phyloP scores from a whole-genome alignment of 345 rosid species.

The Citrus sinensis region DNA sequence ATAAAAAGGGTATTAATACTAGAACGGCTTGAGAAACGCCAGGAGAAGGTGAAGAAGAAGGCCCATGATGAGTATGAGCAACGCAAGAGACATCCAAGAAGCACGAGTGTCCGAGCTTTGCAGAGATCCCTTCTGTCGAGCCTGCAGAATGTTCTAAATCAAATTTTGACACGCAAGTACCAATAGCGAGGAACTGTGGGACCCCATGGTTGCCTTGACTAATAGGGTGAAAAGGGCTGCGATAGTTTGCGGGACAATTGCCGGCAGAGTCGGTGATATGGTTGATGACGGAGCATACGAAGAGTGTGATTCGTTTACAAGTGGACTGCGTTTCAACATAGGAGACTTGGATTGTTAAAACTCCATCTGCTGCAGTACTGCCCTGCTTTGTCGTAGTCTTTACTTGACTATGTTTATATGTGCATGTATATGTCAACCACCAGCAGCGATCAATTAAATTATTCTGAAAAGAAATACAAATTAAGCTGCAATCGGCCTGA shows the following conservation, averaged over 20 bases:
- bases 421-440: too few species aligned
- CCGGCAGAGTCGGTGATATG: too few species aligned
- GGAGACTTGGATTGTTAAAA: slow-evolving; percentile 26
- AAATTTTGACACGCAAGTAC: slow-evolving; percentile 34
- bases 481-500: too few species aligned
- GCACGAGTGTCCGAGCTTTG: slow-evolving; percentile 35
- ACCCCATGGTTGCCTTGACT: slow-evolving; percentile 8
- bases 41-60: slow-evolving; percentile 37
- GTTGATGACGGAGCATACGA: too few species aligned
- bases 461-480: too few species aligned
- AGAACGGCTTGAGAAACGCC: slow-evolving; percentile 36
- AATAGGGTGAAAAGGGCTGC: slow-evolving; percentile 34
- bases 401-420: slow-evolving; percentile 8
- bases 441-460: too few species aligned
- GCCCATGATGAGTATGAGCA: slow-evolving; percentile 25
- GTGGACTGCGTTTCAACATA: slow-evolving; percentile 3
- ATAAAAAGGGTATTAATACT: slow-evolving; percentile 38
- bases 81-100: slow-evolving; percentile 34
- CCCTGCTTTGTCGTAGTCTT: slow-evolving; percentile 48
- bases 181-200: slow-evolving; percentile 30
- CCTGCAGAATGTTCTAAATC: slow-evolving; percentile 31
- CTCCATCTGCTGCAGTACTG: slow-evolving; percentile 34
- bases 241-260: too few species aligned
- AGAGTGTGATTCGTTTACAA: too few species aligned
- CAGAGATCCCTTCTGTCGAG: slow-evolving; percentile 34